Evolutionary conservation across 2,329 filamentous ascomycete genomes (phyloP).

Genomic region (Elsinoe necatrix): DNA sequence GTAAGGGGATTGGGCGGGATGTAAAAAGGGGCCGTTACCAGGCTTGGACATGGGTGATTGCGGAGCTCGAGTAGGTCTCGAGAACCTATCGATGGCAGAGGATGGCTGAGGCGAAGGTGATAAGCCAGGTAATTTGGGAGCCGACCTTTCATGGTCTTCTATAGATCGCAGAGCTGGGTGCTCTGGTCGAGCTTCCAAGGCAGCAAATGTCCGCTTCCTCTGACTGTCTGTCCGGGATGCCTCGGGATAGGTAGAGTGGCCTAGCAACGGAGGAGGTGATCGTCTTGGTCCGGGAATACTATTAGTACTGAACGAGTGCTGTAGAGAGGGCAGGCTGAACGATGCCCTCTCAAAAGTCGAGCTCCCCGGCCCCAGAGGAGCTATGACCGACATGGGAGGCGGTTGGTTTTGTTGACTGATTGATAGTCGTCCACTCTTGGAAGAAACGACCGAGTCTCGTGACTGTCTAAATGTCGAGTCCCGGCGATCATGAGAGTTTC

Average conservation of each 20-base stretch:
- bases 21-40: not conserved
- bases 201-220: not conserved
- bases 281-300: not conserved
- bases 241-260: not conserved
- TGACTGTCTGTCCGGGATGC: not conserved
- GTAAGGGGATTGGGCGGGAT: constrained; percentile 5
- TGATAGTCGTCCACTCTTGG: not conserved
- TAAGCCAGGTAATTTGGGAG: not conserved
- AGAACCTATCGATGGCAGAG: not conserved
- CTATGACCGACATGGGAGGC: constrained; percentile 6
- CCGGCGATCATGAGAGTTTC: constrained; percentile 20
- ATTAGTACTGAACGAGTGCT: constrained; percentile 10
- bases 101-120: not conserved
- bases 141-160: not conserved
- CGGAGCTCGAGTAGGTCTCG: not conserved
- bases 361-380: not conserved
- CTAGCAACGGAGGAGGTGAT: not conserved
- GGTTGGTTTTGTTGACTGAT: not conserved
- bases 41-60: not conserved
- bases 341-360: not conserved
- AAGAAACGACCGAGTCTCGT: not conserved
- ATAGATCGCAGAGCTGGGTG: not conserved
- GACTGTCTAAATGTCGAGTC: not conserved
- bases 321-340: constrained; percentile 1
- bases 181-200: not conserved